Percentiles rank a stretch among this genome's conserved stretches.
Evolutionary conservation across 2,329 filamentous ascomycete genomes (phyloP).

Genomic region (Cladosporium sp.): DNA sequence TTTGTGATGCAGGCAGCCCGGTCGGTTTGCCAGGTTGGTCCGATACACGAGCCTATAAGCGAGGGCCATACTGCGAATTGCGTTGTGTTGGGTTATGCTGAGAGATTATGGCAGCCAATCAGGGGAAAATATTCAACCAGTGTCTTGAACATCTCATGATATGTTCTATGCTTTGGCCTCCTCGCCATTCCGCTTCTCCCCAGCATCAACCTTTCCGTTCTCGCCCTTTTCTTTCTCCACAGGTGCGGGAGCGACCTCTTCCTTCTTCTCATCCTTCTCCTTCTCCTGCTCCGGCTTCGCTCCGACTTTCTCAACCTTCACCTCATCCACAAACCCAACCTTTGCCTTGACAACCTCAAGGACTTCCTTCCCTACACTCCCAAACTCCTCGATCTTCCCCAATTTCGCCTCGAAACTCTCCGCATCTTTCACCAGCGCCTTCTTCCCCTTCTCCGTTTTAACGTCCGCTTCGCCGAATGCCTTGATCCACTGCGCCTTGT

Average conservation of each 20-base stretch:
- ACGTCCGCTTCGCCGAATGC: constrained; percentile 67
- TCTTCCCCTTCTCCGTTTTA: constrained; percentile 66
- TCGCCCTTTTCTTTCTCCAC: background rate
- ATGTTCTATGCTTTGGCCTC: background rate
- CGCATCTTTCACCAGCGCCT: constrained; percentile 78
- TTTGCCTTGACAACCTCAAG: constrained; percentile 53
- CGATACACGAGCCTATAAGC: background rate
- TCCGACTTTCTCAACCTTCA: background rate
- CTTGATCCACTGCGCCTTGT: constrained; percentile 74
- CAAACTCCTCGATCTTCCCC: constrained; percentile 75
- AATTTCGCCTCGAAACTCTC: constrained; percentile 71
- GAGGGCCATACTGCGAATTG: background rate
- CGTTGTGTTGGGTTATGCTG: background rate
- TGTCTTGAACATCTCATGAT: background rate
- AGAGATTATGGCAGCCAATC: no score
- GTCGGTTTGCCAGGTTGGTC: no score
- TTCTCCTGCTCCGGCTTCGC: background rate
- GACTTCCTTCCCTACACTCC: constrained; percentile 59
- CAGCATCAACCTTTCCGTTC: background rate
- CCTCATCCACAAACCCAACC: constrained; percentile 23
- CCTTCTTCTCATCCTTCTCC: constrained; percentile 18
- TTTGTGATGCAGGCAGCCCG: background rate
- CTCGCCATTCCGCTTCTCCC: background rate
- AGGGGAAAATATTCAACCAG: no score
- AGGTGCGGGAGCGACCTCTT: background rate